Percentiles rank a stretch among this genome's conserved stretches.
phyloP scores from a whole-genome alignment of 106 monocot species.

The Cymbidium sinense region DNA sequence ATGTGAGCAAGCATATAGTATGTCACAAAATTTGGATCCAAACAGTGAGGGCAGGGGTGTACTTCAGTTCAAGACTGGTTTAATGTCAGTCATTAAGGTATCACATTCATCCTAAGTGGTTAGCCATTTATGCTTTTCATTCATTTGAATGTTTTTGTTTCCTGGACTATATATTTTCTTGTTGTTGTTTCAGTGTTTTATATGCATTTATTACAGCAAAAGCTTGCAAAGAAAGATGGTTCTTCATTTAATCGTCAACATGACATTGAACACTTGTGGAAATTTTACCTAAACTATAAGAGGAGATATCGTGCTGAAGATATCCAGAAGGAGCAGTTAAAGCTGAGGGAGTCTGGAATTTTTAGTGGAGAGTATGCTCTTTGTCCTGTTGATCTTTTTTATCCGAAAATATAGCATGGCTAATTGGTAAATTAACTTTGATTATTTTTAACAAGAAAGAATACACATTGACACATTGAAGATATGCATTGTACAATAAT shows the following conservation, averaged over 20 bases:
- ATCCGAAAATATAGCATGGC: neutral
- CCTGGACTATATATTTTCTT: neutral
- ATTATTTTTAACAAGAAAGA: neutral
- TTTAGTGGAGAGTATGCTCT: constrained; percentile 66
- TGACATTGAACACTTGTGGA: constrained; percentile 82
- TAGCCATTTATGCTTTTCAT: neutral
- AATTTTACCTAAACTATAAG: constrained; percentile 68
- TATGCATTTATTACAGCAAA: constrained; percentile 52
- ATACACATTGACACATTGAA: neutral
- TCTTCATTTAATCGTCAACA: constrained; percentile 43
- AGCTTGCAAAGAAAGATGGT: constrained; percentile 73
- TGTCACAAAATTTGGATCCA: constrained; percentile 92
- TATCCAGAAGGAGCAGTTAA: constrained; percentile 67
- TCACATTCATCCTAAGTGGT: neutral
- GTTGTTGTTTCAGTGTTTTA: neutral
- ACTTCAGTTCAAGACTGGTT: constrained; percentile 93
- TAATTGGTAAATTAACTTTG: neutral
- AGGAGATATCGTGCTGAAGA: constrained; percentile 64
- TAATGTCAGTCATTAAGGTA: constrained; percentile 98
- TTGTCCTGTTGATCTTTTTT: neutral
- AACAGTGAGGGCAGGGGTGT: constrained; percentile 94
- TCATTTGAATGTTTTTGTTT: neutral
- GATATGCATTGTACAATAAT: neutral
- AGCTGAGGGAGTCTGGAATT: constrained; percentile 64
- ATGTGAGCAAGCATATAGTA: constrained; percentile 90